These are phyloP conservation scores for Leptodontidium sp. DNA, from an alignment of 2,329 filamentous ascomycete species.

Conservation along the genomic window DNA sequence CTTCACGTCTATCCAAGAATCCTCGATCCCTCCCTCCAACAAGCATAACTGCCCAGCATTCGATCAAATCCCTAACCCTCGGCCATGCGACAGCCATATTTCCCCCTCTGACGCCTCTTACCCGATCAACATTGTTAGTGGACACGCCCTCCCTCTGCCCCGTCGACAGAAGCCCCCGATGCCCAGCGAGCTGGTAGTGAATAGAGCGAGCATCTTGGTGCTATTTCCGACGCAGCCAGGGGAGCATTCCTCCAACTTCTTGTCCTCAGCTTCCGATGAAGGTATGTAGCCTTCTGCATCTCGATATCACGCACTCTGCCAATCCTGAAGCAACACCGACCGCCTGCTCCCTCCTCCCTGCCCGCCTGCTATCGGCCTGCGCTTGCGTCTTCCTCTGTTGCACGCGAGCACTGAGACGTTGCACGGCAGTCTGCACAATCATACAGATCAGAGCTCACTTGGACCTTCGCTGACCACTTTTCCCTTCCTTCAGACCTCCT, in stretches of 20 bases:
- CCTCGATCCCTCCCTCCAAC: constrained; percentile 16
- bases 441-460: constrained; percentile 24
- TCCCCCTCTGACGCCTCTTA: constrained; percentile 24
- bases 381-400: constrained; percentile 31
- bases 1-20: constrained; percentile 7
- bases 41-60: constrained; percentile 16
- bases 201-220: constrained; percentile 43
- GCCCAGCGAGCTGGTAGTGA: constrained; percentile 40
- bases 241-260: constrained; percentile 39
- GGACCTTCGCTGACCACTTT: constrained; percentile 38
- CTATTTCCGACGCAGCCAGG: constrained; percentile 44
- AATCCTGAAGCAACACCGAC: not conserved
- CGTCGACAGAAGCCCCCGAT: constrained; percentile 41
- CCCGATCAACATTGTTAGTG: constrained; percentile 28
- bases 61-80: not conserved
- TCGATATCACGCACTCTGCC: constrained; percentile 7
- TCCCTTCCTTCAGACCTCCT: constrained; percentile 44
- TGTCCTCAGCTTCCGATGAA: constrained; percentile 43
- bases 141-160: constrained; percentile 3
- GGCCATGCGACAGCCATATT: constrained; percentile 35
- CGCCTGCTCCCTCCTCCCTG: constrained; percentile 24
- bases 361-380: constrained; percentile 23
- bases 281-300: constrained; percentile 40
- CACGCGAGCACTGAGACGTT: constrained; percentile 36
- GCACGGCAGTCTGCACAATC: constrained; percentile 29